These are phyloP conservation scores for Alternaria triticina DNA, from an alignment of 2,329 filamentous ascomycete genomes.

Conservation along the genomic window DNA sequence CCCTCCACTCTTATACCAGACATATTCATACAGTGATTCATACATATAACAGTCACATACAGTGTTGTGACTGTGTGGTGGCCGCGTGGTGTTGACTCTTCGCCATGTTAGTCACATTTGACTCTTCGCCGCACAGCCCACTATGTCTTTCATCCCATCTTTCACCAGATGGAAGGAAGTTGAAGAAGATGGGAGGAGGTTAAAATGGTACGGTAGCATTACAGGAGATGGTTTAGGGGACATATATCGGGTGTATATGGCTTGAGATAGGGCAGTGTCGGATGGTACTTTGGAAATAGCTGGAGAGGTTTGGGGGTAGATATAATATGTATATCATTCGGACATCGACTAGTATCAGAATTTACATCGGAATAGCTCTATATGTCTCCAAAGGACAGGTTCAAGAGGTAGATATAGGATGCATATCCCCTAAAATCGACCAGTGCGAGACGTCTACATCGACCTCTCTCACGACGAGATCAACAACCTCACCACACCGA, in stretches of 20 bases:
- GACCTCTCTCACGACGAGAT: neutral
- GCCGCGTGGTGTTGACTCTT: neutral
- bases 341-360: neutral
- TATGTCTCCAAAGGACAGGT: fast-evolving
- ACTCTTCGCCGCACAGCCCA: neutral
- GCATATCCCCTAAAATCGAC: neutral
- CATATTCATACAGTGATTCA: neutral
- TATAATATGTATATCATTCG: neutral
- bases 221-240: fast-evolving
- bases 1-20: neutral
- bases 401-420: neutral
- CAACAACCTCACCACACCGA: fast-evolving
- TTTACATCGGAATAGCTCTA: neutral
- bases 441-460: neutral
- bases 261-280: neutral
- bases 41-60: neutral
- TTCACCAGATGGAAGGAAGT: neutral
- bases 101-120: neutral
- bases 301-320: neutral
- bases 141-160: neutral
- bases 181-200: neutral
- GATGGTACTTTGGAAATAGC: neutral
- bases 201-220: neutral
- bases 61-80: neutral
- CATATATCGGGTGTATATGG: neutral